A percentile compares a stretch with the other conserved stretches of the same genome.
Conservation (phyloP, 495 filamentous ascomycete genomes). For the Aspergillus steynii region DNA sequence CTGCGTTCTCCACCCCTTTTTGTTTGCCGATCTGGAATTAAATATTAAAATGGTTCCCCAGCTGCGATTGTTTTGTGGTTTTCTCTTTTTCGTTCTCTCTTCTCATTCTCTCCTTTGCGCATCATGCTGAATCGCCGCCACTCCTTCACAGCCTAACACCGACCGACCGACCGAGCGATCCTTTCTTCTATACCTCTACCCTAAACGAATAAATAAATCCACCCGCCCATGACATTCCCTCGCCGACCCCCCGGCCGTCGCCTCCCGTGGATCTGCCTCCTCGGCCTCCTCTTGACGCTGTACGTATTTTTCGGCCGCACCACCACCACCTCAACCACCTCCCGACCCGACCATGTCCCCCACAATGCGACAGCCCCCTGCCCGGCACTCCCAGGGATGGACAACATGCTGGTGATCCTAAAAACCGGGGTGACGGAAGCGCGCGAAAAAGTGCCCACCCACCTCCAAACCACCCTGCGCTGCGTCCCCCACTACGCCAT, state of each 20-base stretch:
- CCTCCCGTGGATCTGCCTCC: conserved; percentile 5
- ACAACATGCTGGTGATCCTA: conserved; percentile 44
- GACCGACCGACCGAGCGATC: not conserved
- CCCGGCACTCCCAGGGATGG: conserved; percentile 31
- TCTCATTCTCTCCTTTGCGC: too few relatives aligned
- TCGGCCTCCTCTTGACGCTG: conserved; percentile 1
- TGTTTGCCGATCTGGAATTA: not conserved
- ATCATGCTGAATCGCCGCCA: too few relatives aligned
- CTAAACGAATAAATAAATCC: too few relatives aligned
- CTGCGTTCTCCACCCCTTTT: not conserved
- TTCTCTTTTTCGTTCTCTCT: too few relatives aligned
- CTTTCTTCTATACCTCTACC: too few relatives aligned
- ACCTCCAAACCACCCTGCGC: conserved; percentile 45
- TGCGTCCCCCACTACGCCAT: conserved; percentile 49
- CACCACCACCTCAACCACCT: not conserved
- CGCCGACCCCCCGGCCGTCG: conserved; percentile 3
- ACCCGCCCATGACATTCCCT: not conserved
- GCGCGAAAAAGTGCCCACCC: conserved; percentile 42
- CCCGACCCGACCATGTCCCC: not conserved
- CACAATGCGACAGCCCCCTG: conserved; percentile 14
- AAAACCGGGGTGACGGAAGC: conserved; percentile 53
- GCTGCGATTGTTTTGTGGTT: too few relatives aligned
- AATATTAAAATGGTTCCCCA: too few relatives aligned
- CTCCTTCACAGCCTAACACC: not conserved
- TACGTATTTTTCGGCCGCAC: not conserved